These are phyloP conservation scores for Dillenia suffruticosa DNA, from an alignment of 164 flowering plant species.

Conservation along the genomic window DNA sequence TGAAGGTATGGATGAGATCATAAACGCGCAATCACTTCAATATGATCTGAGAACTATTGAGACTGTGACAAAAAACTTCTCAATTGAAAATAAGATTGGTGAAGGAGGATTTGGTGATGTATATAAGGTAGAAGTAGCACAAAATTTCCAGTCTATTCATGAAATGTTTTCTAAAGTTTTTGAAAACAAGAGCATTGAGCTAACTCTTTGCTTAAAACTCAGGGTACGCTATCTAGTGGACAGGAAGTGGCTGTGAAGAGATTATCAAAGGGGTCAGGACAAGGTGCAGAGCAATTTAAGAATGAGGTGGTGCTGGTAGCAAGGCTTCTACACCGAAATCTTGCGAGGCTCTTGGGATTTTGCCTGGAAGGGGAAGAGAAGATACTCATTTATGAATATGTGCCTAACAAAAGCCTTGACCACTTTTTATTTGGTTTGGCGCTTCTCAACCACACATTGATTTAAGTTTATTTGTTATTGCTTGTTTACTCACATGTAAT, in stretches of 20 bases:
- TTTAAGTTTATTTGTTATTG: not conserved
- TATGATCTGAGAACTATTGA: not conserved
- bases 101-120: constrained; percentile 1
- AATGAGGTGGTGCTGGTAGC: constrained; percentile 18
- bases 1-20: constrained; percentile 1
- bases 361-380: constrained; percentile 18
- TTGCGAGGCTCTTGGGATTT: constrained; percentile 27
- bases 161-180: too few species aligned
- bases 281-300: constrained; percentile 15
- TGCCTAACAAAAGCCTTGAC: constrained; percentile 28
- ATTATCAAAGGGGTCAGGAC: constrained; percentile 11
- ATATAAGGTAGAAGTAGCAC: not conserved
- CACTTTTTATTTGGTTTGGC: constrained; percentile 22
- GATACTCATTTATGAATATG: constrained; percentile 27
- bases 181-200: too few species aligned
- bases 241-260: constrained; percentile 25
- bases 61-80: constrained; percentile 8
- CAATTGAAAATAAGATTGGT: constrained; percentile 2
- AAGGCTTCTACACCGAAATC: constrained; percentile 26
- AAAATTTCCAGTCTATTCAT: not conserved
- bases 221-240: constrained; percentile 18
- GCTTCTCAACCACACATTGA: not conserved
- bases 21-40: not conserved
- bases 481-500: too few species aligned
- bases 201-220: not conserved